Evolutionary conservation across 345 rosid species (phyloP).

Genomic region (Heritiera fomes): DNA sequence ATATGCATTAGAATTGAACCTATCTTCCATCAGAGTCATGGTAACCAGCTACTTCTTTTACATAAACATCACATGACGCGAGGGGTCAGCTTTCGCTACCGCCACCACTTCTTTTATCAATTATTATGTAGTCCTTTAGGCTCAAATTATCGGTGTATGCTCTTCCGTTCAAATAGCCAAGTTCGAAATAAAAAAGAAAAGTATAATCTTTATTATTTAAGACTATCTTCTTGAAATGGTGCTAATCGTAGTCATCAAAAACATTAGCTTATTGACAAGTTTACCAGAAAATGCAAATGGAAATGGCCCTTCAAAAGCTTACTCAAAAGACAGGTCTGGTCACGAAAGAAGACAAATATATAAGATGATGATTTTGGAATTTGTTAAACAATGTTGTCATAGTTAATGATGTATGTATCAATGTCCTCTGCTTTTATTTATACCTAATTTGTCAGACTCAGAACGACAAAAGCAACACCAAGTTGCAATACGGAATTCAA

Average conservation of each 20-base stretch:
- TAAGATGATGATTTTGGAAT: neutral
- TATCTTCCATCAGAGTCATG: neutral
- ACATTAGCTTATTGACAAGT: neutral
- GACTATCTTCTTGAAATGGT: neutral
- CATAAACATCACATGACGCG: neutral
- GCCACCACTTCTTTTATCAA: neutral
- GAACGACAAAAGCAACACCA: neutral
- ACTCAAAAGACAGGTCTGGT: neutral
- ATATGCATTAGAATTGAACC: neutral
- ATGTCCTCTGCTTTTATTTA: neutral
- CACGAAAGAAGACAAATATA: slow-evolving; percentile 1
- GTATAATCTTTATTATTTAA: neutral
- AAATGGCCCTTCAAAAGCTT: neutral
- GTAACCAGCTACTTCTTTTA: neutral
- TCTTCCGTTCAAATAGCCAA: no score
- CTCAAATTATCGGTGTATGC: neutral
- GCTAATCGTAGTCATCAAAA: neutral
- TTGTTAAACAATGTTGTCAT: neutral
- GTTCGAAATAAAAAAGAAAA: no score
- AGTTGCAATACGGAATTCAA: neutral
- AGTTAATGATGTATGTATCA: neutral
- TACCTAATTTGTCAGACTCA: neutral
- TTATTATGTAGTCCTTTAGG: neutral
- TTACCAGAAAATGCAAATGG: neutral
- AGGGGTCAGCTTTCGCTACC: neutral